Percentiles rank a stretch among this genome's conserved stretches.
Conservation (phyloP, 768 basidiomycete genomes). For the Coprinopsis marcescibilis region DNA sequence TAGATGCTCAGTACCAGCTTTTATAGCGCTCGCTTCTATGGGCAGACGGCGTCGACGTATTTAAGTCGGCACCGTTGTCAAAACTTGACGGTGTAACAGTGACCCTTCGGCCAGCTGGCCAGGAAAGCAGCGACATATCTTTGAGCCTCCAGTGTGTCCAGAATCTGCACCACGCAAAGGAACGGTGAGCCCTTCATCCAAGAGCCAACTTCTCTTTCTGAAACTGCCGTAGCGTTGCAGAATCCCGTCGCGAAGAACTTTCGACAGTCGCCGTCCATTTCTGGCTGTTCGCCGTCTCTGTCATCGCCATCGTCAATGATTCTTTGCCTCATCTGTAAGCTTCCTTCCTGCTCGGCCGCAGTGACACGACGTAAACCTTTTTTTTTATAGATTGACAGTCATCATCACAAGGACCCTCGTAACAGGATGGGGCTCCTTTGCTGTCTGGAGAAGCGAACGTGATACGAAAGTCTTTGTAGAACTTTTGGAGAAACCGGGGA, state of each 20-base stretch:
- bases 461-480: slow-evolving; percentile 28
- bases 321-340: slow-evolving; percentile 53
- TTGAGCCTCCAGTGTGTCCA: slow-evolving; percentile 38
- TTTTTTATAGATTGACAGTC: slow-evolving; percentile 36
- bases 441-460: slow-evolving; percentile 39
- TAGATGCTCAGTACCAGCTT: too few relatives aligned
- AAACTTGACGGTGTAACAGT: too few relatives aligned
- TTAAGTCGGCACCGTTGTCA: too few relatives aligned
- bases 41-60: too few relatives aligned
- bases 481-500: slow-evolving; percentile 31
- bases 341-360: too few relatives aligned
- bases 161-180: slow-evolving; percentile 36
- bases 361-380: too few relatives aligned
- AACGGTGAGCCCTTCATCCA: slow-evolving; percentile 31
- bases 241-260: slow-evolving; percentile 39
- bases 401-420: slow-evolving; percentile 40
- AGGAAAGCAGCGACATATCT: slow-evolving; percentile 19
- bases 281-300: slow-evolving; percentile 48
- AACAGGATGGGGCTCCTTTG: slow-evolving; percentile 47
- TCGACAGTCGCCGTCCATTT: slow-evolving; percentile 44
- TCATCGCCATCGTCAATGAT: slow-evolving; percentile 42
- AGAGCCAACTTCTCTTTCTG: neutral
- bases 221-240: neutral
- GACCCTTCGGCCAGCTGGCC: too few relatives aligned
- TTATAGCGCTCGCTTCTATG: too few relatives aligned